Base-by-base conservation (phyloP, 1,284 basidiomycete genomes). In the Rhizoctonia solani region DNA sequence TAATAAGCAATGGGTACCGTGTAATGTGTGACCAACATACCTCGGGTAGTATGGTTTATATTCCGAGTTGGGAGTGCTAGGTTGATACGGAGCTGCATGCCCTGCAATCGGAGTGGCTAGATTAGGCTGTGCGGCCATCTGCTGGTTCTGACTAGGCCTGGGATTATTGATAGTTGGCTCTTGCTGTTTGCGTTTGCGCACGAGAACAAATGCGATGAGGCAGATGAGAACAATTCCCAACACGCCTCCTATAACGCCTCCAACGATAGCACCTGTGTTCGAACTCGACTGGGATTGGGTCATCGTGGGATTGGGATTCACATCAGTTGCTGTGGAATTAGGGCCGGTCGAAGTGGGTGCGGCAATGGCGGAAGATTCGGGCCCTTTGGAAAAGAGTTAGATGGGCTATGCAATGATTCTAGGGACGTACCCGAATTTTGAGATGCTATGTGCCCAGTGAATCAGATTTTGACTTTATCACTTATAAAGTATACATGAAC, bases 221-320 rank as follows among this genome's bases (percentile, higher is more conserved):
- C 56, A 67, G 19, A 74, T 2, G 8, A 72, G 39, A 0, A 58
- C 53, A 9, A 71, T 37, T 0, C 66, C 73, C 4, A 70, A 42
- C 2, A 74, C 25, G 13, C 71, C 73, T 1, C 73, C 73, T 9
- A 74, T 73, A 4, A 73, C 73, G 16, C 73, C 73, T n/a, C 73
- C 73, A 1, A 59, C 71, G 41, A 74, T 74, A 0, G 72, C 71
- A 21, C 72, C 73, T 9, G 67, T 52, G 53, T 71, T 72, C 34
- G 14, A 9, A 11, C 32, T 34, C 32, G 32, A 34, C 32, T 34
- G 32, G 32, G 32, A 34, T 34, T 34, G 32, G 32, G 32, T 34
- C 11, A 11, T 4, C 30, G 21, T 13, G 23, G 59, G 49, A 14
- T 21, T 16, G 21, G 41, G 13, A 23, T 29, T 39, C 23, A 49